Base-by-base conservation (phyloP, 2,329 filamentous ascomycete species). In the Blastomyces parvus region DNA sequence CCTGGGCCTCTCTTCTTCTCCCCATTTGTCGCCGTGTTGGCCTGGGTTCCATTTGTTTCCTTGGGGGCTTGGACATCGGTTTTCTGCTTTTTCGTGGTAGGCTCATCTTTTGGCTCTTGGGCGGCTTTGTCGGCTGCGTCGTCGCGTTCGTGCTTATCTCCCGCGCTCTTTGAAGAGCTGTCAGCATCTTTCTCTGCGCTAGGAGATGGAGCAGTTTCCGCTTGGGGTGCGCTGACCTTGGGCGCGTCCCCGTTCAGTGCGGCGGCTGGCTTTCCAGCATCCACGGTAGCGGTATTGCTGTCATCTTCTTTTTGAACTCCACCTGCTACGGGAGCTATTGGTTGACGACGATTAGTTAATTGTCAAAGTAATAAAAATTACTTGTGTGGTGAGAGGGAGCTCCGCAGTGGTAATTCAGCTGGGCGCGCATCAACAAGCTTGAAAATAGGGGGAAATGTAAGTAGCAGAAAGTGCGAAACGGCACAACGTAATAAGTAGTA, bases 61-160 rank as follows among this genome's bases (percentile, higher is more conserved):
- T 64, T 57, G 27, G 57, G 22, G 19, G 62, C 11, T 46, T 67
- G 61, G 4, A 58, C 55, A 38, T 68, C 68, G 14, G 68, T 71
- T 65, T 74, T 77, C 60, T 72, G 72, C 64, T 76, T 77, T 66
- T 77, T 77, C n/a, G 64, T 48, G 8, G 69, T 65, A 17, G 71
- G 70, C 57, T 72, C 70, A 6, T 65, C 25, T 22, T 62, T 57
- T 9, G 53, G 13, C 50, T 36, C 42, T 38, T 38, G 25, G 13
- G 17, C 40, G 48, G 36, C 27, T 46, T 61, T 30, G 38, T 64
- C 50, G 7, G 40, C 30, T 7, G 46, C 59, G 19, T 61, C 46
- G 59, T 53, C 59, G 59, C 59, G 59, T n/a, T 61, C 44, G 25
- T 53, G 59, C 25, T 61, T 61, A 17, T 61, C 46, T 27, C 59